These are phyloP conservation scores for Camelina sativa DNA, from an alignment of 345 rosid species.

Conservation along the genomic window DNA sequence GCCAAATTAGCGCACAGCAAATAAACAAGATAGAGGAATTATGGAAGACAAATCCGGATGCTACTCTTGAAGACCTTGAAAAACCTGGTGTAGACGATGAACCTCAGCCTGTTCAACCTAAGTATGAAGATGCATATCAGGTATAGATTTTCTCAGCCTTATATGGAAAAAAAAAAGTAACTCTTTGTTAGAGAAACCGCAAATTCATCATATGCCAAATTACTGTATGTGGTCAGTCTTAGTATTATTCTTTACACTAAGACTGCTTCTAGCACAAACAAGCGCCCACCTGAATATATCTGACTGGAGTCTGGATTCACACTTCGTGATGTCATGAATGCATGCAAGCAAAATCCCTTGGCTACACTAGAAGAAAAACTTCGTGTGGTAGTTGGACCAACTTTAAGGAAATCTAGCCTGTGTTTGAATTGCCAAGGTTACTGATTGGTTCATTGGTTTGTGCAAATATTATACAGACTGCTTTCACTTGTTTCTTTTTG, in stretches of 20 bases:
- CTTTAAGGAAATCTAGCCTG: slow-evolving; percentile 55
- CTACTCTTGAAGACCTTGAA: slow-evolving; percentile 98
- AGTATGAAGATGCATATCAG: slow-evolving; percentile 99
- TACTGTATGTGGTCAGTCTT: slow-evolving; percentile 22
- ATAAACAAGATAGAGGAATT: slow-evolving; percentile 98
- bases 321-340: slow-evolving; percentile 86
- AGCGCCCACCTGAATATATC: slow-evolving; percentile 83
- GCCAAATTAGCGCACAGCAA: slow-evolving; percentile 99
- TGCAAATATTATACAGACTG: slow-evolving; percentile 5
- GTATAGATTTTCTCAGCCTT: slow-evolving; percentile 45
- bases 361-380: slow-evolving; percentile 65
- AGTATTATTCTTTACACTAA: too few species aligned
- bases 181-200: slow-evolving; percentile 5
- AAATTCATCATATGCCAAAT: slow-evolving; percentile 3
- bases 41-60: slow-evolving; percentile 99
- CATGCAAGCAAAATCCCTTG: slow-evolving; percentile 66
- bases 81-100: slow-evolving; percentile 99
- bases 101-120: slow-evolving; percentile 92
- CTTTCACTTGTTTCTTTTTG: slow-evolving; percentile 9
- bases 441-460: slow-evolving; percentile 39
- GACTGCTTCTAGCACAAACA: slow-evolving; percentile 85
- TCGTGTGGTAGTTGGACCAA: slow-evolving; percentile 53
- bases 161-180: background rate
- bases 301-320: slow-evolving; percentile 71
- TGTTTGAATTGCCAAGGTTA: slow-evolving; percentile 93